Base-by-base conservation (phyloP, 352 stramenopile genomes). In the Pythium chondricola region DNA sequence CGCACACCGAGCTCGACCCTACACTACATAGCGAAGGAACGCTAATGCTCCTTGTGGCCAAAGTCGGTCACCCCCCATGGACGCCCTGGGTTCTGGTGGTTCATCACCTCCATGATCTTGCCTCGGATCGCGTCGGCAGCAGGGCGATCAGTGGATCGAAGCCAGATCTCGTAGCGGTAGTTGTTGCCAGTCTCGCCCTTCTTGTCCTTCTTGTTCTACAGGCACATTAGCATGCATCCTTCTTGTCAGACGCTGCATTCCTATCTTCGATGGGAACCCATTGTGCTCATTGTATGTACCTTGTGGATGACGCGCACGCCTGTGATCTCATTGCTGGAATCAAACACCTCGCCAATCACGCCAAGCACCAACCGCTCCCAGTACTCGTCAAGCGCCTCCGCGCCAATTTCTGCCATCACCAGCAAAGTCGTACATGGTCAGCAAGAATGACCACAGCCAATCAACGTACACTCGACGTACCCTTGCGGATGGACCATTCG, bases 271-370 rank as follows among this genome's bases (percentile, higher is more conserved):
- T n/a, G n/a, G n/a, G n/a, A n/a, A n/a, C n/a, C n/a, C n/a, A n/a
- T n/a, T n/a, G n/a, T n/a, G n/a, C n/a, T n/a, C n/a, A 51, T 3
- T 1, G 22, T 5, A 32, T 58, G 14, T 59, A 91, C 80, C 69
- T 96, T 96, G 63, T 96, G 86, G 46, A 96, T 83, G 32, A 96
- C 74, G 54, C 88, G 85, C 26, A 93, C 81, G 40, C 88, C 88
- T n/a, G 84, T 96, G 57, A 96, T 82, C 55, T 96, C 83, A 47
- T 95, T 80, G 32, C 67, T 81, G 2, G 71, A 58, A 45, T 96
- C 85, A 31, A 96, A 87, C 6, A 83, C 74, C 60, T 96, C 88
- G 38, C 88, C 88, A 65, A 96, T 93, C 42, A 87, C 82, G 41
- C 81, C 78, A 52, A 96, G 70, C 58, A 96, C 83, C 56, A 96